Evolutionary conservation across 805 yeast genomes (phyloP), one percentile per base, ranked within the genome.

Genomic region (Teunomyces lycoperdinae): DNA sequence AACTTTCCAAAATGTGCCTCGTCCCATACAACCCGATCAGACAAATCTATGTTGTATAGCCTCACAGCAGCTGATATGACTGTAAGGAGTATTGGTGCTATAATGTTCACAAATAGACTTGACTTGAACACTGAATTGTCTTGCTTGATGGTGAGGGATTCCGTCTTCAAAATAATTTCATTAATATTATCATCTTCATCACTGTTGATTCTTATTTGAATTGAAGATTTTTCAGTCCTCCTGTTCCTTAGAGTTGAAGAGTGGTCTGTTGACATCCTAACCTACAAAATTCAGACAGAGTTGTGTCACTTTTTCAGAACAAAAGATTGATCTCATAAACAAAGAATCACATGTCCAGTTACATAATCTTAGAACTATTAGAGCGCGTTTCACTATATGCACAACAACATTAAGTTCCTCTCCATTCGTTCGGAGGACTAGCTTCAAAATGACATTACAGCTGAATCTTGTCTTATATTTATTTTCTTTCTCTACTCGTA

Each of bases 1-100:
- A 87, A 87, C 63, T 85, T 86, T 38, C 94, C 96, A 63, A 87
- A 87, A 72, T 87, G 96, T 5, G 95, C 94, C 65, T 87, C 96
- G 70, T 87, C 96, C 96, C 96, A 87, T 7, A 86, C 85, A 42
- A 87, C 92, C 46, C 73, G 75, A 44, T 78, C 64, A 49, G 82
- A 76, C 29, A 68, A 66, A 17, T 79, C 82, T 44, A 87, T 82
- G 43, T 77, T 74, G 57, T 83, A 77, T 51, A 84, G 73, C 58
- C 94, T 76, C 6, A 83, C 77, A 50, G 42, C 43, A 1, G 60
- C 53, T 28, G 54, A 49, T 3, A 53, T 10, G 5, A 47, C 31
- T n/a, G 57, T 53, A 20, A 53, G 46, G 2, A 44, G 8, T 10
- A 50, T 30, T n/a, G 52, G 55, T 20, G 30, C 34, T 6, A 44